Evolutionary conservation across 78 protist genomes (phyloP).

Genomic region (Corallochytrium limacisporum): DNA sequence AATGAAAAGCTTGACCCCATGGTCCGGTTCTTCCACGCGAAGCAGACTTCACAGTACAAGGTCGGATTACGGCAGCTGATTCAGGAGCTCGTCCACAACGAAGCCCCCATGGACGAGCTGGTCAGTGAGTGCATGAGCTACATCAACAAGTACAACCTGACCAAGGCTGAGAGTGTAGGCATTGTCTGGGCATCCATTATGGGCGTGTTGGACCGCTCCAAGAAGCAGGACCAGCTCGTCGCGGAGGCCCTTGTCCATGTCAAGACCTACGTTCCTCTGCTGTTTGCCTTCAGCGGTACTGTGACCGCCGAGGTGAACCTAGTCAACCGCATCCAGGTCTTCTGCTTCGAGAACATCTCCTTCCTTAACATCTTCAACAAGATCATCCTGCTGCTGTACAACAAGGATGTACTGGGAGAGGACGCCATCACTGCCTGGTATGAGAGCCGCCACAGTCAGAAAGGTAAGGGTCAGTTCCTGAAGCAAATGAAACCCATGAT

Average conservation of each 20-base stretch:
- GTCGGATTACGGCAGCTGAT: no score
- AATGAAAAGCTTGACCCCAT: no score
- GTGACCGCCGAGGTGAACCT: conserved; percentile 2
- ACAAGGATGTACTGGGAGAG: conserved; percentile 7
- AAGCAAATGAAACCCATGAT: conserved; percentile 20
- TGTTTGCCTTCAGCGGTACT: not conserved
- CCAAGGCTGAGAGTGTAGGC: not conserved
- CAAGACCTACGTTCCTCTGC: not conserved
- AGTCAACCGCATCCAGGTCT: not conserved
- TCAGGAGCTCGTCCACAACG: no score
- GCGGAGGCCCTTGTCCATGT: not conserved
- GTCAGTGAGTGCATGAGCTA: no score
- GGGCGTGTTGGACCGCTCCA: conserved; percentile 7
- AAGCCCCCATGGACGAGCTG: no score
- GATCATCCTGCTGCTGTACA: conserved; percentile 8
- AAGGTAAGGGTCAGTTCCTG: conserved; percentile 4
- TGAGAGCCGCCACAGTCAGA: conserved; percentile 5
- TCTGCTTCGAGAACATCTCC: conserved; percentile 11
- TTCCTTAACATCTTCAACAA: conserved; percentile 8
- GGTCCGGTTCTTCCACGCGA: no score
- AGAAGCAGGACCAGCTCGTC: conserved; percentile 1
- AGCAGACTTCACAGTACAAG: no score
- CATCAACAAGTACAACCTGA: no score
- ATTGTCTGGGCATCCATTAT: not conserved
- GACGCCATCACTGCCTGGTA: conserved; percentile 1